These are phyloP conservation scores for Pugionium dolabratum DNA, from an alignment of 345 rosid species.

Conservation along the genomic window DNA sequence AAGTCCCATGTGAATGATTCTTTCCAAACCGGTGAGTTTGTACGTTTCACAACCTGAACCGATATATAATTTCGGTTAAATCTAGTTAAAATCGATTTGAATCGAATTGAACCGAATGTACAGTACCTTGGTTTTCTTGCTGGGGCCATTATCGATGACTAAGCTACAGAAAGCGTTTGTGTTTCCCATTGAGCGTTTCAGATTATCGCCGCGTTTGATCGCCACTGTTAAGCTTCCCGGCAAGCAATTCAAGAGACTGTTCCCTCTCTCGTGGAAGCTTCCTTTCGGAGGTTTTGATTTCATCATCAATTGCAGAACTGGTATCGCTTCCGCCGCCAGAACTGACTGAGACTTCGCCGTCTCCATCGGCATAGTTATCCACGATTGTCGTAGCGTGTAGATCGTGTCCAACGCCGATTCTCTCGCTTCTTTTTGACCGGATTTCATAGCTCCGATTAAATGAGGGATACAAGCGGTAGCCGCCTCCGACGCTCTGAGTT, in stretches of 20 bases:
- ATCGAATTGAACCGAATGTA: neutral
- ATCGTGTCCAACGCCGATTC: slow-evolving; percentile 75
- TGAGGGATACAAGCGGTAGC: slow-evolving; percentile 77
- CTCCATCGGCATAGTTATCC: slow-evolving; percentile 77
- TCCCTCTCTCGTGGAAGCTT: slow-evolving; percentile 79
- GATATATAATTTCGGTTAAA: neutral
- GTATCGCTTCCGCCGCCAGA: slow-evolving; percentile 79
- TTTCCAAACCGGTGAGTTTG: slow-evolving; percentile 79
- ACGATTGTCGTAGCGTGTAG: slow-evolving; percentile 71
- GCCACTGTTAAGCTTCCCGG: slow-evolving; percentile 86
- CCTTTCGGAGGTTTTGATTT: slow-evolving; percentile 57
- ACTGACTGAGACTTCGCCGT: slow-evolving; percentile 71
- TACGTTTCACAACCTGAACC: slow-evolving; percentile 71
- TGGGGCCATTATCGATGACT: slow-evolving; percentile 72
- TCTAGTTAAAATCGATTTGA: neutral
- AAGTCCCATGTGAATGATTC: slow-evolving; percentile 92
- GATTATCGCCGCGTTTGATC: slow-evolving; percentile 74
- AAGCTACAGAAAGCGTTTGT: slow-evolving; percentile 85
- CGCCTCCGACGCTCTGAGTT: slow-evolving; percentile 81
- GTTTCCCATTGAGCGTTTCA: slow-evolving; percentile 55
- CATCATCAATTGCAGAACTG: slow-evolving; percentile 72
- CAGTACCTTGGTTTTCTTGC: slow-evolving; percentile 76
- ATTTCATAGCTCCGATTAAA: slow-evolving; percentile 70
- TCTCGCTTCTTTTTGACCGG: slow-evolving; percentile 73
- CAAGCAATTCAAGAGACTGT: slow-evolving; percentile 72